Evolutionary conservation across 495 filamentous ascomycete genomes (phyloP).

Genomic region (Penicillium turbatum): DNA sequence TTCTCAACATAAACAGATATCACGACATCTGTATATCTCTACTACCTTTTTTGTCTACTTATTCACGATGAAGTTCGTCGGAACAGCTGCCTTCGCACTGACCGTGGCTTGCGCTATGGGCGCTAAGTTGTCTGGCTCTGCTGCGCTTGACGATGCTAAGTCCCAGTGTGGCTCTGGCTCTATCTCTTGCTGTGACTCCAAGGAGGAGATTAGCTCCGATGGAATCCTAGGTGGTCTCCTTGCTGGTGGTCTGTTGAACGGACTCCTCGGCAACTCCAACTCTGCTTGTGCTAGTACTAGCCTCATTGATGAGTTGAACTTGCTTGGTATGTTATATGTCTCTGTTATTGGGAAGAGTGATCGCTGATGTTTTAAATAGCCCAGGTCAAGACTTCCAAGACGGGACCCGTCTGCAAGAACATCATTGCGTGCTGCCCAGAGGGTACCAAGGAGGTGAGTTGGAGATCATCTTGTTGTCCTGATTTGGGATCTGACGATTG

Average conservation of each 20-base stretch:
- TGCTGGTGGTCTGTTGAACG: slow-evolving; percentile 3
- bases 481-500: not conserved
- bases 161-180: not conserved
- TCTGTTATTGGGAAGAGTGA: not conserved
- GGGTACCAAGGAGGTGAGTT: not conserved
- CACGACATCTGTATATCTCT: not conserved
- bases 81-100: slow-evolving; percentile 4
- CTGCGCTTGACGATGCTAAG: not conserved
- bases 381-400: not conserved
- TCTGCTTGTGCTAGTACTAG: slow-evolving; percentile 4
- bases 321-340: not conserved
- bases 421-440: slow-evolving; percentile 6
- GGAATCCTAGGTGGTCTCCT: slow-evolving; percentile 4
- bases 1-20: not conserved
- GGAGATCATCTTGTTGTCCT: not conserved
- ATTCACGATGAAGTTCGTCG: slow-evolving; percentile 6
- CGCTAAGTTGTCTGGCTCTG: not conserved
- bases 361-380: not conserved
- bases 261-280: slow-evolving; percentile 5
- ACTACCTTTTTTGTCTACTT: not conserved
- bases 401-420: slow-evolving; percentile 3
- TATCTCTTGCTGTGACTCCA: slow-evolving; percentile 8
- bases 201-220: not conserved
- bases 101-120: not conserved
- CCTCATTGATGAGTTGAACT: slow-evolving; percentile 4